Evolutionary conservation across 306 rosid species (phyloP).

Genomic region (Sicyos edulis): DNA sequence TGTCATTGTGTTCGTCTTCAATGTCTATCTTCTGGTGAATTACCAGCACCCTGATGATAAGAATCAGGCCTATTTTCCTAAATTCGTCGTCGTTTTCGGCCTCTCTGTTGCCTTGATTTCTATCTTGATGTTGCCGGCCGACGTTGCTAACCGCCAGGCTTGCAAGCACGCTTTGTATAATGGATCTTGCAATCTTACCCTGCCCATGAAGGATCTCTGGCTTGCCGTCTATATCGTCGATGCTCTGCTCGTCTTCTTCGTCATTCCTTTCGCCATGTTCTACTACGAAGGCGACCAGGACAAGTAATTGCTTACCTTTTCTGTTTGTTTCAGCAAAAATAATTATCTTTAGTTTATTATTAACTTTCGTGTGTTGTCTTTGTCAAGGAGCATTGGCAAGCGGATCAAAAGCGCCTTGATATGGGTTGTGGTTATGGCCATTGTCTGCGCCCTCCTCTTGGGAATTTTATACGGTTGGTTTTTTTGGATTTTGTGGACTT

Average conservation of each 20-base stretch:
- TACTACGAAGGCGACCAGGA: slow-evolving; percentile 99
- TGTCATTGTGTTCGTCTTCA: slow-evolving; percentile 70
- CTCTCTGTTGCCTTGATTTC: slow-evolving; percentile 87
- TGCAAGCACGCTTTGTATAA: slow-evolving; percentile 81
- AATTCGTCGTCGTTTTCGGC: slow-evolving; percentile 87
- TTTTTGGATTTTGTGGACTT: background rate
- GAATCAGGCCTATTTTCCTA: slow-evolving; percentile 96
- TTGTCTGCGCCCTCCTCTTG: slow-evolving; percentile 72
- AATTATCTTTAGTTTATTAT: too few species aligned
- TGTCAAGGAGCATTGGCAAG: slow-evolving; percentile 69
- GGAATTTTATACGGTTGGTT: slow-evolving; percentile 75
- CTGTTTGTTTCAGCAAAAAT: too few species aligned
- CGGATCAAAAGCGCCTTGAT: slow-evolving; percentile 71
- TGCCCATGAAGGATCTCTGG: slow-evolving; percentile 99
- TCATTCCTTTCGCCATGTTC: slow-evolving; percentile 96
- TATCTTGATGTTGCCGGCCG: slow-evolving; percentile 92
- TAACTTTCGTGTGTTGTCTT: slow-evolving; percentile 20
- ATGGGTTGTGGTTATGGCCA: slow-evolving; percentile 78
- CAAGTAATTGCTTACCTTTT: slow-evolving; percentile 50
- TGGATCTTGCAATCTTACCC: slow-evolving; percentile 85
- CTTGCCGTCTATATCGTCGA: slow-evolving; percentile 70
- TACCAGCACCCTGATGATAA: slow-evolving; percentile 92
- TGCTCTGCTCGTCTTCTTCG: slow-evolving; percentile 81
- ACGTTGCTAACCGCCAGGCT: slow-evolving; percentile 95
- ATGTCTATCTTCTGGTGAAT: slow-evolving; percentile 82